A percentile compares a stretch with the other conserved stretches of the same genome.
Evolutionary conservation across 345 rosid genomes (phyloP).

Genomic region (Bruguiera gymnorhiza): DNA sequence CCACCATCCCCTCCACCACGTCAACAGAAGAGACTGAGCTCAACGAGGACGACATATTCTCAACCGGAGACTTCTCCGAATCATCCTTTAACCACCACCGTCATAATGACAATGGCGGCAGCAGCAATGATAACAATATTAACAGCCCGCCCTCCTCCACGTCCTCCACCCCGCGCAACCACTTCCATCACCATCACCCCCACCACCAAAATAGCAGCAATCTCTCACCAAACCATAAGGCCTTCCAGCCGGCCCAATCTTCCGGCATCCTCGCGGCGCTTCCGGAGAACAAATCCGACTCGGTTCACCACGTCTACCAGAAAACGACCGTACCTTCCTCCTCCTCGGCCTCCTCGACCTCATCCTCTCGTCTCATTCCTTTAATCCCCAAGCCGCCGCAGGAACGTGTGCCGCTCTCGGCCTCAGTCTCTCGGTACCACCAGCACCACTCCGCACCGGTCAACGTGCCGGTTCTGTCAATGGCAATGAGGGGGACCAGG

Average conservation of each 20-base stretch:
- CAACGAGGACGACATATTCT: slow-evolving; percentile 67
- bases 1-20: slow-evolving; percentile 25
- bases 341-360: slow-evolving; percentile 40
- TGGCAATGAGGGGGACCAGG: slow-evolving; percentile 36
- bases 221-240: background rate
- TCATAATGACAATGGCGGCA: too few species aligned
- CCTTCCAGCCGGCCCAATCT: slow-evolving; percentile 26
- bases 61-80: slow-evolving; percentile 48
- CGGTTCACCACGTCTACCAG: slow-evolving; percentile 44
- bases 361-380: slow-evolving; percentile 58
- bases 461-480: slow-evolving; percentile 53
- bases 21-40: slow-evolving; percentile 48
- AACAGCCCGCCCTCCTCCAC: slow-evolving; percentile 31
- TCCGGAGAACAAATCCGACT: slow-evolving; percentile 38
- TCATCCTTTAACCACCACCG: slow-evolving; percentile 8
- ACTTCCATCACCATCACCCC: slow-evolving; percentile 12
- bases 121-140: slow-evolving; percentile 15
- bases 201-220: background rate
- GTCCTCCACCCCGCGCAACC: slow-evolving; percentile 4
- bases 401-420: slow-evolving; percentile 37
- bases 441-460: slow-evolving; percentile 70
- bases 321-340: slow-evolving; percentile 43
- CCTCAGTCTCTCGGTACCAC: slow-evolving; percentile 32
- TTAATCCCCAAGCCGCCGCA: slow-evolving; percentile 63
- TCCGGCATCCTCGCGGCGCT: slow-evolving; percentile 83